A percentile compares a stretch with the other conserved stretches of the same genome.
phyloP scores from a whole-genome alignment of 768 basidiomycete genomes.

The Suillus occidentalis region DNA sequence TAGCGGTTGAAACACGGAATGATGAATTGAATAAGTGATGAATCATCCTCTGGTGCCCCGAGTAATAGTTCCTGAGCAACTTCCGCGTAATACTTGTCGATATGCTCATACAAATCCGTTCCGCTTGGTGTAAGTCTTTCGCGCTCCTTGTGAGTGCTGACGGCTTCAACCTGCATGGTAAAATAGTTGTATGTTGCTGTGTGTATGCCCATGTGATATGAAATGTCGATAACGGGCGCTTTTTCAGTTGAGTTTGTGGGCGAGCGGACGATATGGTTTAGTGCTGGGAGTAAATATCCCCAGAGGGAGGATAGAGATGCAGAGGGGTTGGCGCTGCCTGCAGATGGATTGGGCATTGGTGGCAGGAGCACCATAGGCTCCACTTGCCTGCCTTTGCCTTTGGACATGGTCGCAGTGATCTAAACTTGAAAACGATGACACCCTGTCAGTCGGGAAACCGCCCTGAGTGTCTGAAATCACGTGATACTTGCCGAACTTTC shows the following conservation, averaged over 20 bases:
- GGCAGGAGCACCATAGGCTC: constrained; percentile 27
- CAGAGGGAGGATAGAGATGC: constrained; percentile 71
- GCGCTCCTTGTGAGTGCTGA: constrained; percentile 33
- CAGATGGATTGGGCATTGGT: constrained; percentile 51
- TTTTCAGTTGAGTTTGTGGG: constrained; percentile 58
- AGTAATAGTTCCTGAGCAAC: constrained; percentile 60
- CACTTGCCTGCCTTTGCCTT: constrained; percentile 30
- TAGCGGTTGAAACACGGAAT: constrained; percentile 72
- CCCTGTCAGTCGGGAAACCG: not conserved
- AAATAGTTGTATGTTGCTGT: constrained; percentile 85
- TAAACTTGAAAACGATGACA: not conserved
- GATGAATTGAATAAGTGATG: constrained; percentile 66
- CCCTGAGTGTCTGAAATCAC: not conserved
- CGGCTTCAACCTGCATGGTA: constrained; percentile 55
- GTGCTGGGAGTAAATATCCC: constrained; percentile 72
- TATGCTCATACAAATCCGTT: constrained; percentile 69
- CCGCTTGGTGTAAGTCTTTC: constrained; percentile 44
- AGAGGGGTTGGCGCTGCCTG: constrained; percentile 71
- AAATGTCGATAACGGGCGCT: constrained; percentile 69
- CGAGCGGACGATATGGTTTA: constrained; percentile 76
- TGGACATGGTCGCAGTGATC: constrained; percentile 24
- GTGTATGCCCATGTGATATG: constrained; percentile 75
- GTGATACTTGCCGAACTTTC: not conserved
- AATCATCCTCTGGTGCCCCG: constrained; percentile 65
- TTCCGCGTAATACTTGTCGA: constrained; percentile 70